These are phyloP conservation scores for Penicillium sclerotiorum DNA, from an alignment of 2,329 filamentous ascomycete species.

Conservation along the genomic window DNA sequence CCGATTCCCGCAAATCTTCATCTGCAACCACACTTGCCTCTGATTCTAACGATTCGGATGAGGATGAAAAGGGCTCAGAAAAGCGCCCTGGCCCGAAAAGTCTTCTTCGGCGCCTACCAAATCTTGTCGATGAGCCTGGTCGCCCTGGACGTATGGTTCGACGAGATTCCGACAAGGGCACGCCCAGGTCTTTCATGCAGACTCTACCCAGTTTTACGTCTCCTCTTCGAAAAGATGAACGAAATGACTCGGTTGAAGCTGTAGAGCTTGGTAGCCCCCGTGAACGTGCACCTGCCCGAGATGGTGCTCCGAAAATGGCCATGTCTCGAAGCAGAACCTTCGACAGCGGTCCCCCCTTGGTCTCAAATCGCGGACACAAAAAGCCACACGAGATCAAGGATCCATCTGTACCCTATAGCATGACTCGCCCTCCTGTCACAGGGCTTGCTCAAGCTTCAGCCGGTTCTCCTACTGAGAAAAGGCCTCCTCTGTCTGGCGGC, in stretches of 20 bases:
- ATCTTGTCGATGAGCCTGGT: constrained; percentile 37
- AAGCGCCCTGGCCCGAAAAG: constrained; percentile 30
- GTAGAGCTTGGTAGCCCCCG: constrained; percentile 19
- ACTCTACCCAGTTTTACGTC: constrained; percentile 58
- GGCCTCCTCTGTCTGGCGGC: constrained; percentile 41
- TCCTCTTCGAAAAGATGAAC: constrained; percentile 44
- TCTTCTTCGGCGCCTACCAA: constrained; percentile 36
- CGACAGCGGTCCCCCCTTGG: constrained; percentile 34
- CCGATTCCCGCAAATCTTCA: constrained; percentile 46
- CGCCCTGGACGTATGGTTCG: constrained; percentile 33
- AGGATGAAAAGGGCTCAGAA: constrained; percentile 39
- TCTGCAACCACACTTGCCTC: constrained; percentile 51
- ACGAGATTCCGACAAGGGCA: constrained; percentile 36
- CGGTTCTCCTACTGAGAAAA: constrained; percentile 27
- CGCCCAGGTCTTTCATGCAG: constrained; percentile 44
- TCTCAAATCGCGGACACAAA: constrained; percentile 24
- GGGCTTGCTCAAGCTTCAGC: constrained; percentile 45
- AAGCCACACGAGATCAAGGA: constrained; percentile 32
- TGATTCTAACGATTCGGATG: constrained; percentile 52
- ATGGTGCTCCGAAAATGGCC: constrained; percentile 14
- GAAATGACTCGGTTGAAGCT: constrained; percentile 30
- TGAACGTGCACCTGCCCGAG: constrained; percentile 12
- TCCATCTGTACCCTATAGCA: constrained; percentile 31
- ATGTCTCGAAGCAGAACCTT: constrained; percentile 25
- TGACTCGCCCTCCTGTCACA: constrained; percentile 47